Conservation (phyloP, 106 monocot species). For the Dendrobium catenatum region DNA sequence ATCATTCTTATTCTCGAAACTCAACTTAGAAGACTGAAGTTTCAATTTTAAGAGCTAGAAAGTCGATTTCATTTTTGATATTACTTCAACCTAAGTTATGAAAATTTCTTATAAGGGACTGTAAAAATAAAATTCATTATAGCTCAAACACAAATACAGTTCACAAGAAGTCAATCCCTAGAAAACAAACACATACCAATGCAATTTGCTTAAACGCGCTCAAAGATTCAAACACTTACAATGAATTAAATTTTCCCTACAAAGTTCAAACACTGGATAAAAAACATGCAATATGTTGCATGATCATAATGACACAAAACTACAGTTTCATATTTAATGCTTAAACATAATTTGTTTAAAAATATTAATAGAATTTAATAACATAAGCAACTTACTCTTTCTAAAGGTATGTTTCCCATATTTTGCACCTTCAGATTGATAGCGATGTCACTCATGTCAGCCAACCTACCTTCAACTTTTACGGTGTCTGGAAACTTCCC, state of each 20-base stretch:
- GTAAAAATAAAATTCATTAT: not conserved
- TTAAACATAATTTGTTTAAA: not conserved
- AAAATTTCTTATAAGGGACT: not conserved
- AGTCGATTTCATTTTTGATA: not conserved
- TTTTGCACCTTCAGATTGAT: constrained; percentile 61
- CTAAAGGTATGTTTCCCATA: constrained; percentile 52
- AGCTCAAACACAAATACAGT: not conserved
- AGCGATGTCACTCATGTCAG: constrained; percentile 56
- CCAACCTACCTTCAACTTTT: constrained; percentile 51
- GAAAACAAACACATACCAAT: not conserved
- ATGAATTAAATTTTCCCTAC: too few species aligned
- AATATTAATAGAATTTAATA: not conserved
- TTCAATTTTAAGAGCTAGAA: too few species aligned
- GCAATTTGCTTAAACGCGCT: not conserved
- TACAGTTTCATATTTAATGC: not conserved
- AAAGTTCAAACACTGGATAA: not conserved
- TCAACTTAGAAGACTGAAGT: too few species aligned
- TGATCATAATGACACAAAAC: not conserved
- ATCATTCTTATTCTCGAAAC: too few species aligned
- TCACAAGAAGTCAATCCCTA: not conserved
- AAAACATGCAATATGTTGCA: not conserved
- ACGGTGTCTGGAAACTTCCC: constrained; percentile 59
- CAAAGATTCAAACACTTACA: not conserved
- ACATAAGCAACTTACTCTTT: constrained; percentile 46
- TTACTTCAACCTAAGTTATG: not conserved